Evolutionary conservation across 257 asterid genomes (phyloP), one percentile per base, ranked within the genome.

Genomic region (Gentiana straminea): DNA sequence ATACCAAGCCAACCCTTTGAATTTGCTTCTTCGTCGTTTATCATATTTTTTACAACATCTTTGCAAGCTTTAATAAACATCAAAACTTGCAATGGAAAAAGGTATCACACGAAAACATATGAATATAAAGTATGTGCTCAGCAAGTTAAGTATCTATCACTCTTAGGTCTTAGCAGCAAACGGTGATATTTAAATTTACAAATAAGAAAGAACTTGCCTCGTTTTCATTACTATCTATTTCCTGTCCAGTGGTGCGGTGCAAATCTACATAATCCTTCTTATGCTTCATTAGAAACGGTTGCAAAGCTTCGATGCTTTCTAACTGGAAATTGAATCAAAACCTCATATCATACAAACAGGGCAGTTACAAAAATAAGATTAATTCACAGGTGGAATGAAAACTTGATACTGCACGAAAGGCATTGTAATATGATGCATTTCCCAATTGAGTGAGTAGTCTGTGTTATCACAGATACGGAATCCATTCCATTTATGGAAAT

Each of bases 211-310:
- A 39, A 53, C 83, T 61, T 75, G 88, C 98, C 81, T 92, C 95
- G 60, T 83, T 95, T 75, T 92, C 98, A 59, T 87, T 88, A 84
- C 82, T 73, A 67, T 92, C 98, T 58, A 90, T 81, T 79, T 92
- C 98, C 64, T 81, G 84, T 75, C 83, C 90, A 39, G 97, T 88
- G 8, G 92, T 81, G 60, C 95, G 96, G 76, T 80, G 95, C 52
- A 68, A 63, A 80, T 92, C 98, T 11, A 88, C 72, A 59, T 85
- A 92, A 73, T 92, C 98, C 77, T 81, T 92, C 77, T 74, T 88
- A 75, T 92, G 97, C 79, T 81, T 85, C 94, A 71, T 63, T 63
- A 92, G 82, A 72, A 88, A 92, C 73, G 81, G 77, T 61, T 92
- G 94, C 70, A 92, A 68, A 24, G 87, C 77, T 54, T 75, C 75